Percentiles rank a stretch among this genome's conserved stretches.
Conservation (phyloP, 1,284 basidiomycete species). For the Cutaneotrichosporon sp. region DNA sequence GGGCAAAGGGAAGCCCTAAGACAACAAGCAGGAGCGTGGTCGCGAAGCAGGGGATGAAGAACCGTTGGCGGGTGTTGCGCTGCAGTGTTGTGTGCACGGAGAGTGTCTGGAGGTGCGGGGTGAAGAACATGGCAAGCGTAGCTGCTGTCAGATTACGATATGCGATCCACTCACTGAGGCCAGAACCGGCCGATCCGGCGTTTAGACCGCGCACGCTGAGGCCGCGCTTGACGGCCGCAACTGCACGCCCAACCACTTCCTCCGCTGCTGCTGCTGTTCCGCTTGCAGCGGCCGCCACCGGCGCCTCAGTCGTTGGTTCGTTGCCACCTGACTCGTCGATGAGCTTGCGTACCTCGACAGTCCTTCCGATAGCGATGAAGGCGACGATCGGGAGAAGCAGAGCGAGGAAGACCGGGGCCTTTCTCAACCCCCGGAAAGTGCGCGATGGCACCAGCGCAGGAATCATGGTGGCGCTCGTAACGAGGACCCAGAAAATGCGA, state of each 20-base stretch:
- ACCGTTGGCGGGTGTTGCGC: slow-evolving; percentile 35
- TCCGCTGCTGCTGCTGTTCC: slow-evolving; percentile 2
- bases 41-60: slow-evolving; percentile 41
- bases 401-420: slow-evolving; percentile 29
- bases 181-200: slow-evolving; percentile 36
- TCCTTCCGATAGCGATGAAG: slow-evolving; percentile 46
- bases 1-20: slow-evolving; percentile 43
- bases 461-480: slow-evolving; percentile 32
- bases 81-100: slow-evolving; percentile 41
- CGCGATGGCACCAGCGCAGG: slow-evolving; percentile 40
- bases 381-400: slow-evolving; percentile 42
- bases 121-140: slow-evolving; percentile 44
- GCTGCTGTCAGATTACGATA: slow-evolving; percentile 23
- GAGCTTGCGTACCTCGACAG: slow-evolving; percentile 43
- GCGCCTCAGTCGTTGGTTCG: too few species aligned
- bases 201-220: slow-evolving; percentile 22
- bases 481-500: slow-evolving; percentile 37
- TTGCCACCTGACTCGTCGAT: slow-evolving; percentile 16
- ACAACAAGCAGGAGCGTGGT: slow-evolving; percentile 34
- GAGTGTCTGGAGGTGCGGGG: slow-evolving; percentile 47
- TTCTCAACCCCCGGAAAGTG: slow-evolving; percentile 26
- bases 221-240: neutral
- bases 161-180: slow-evolving; percentile 30
- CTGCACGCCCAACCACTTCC: slow-evolving; percentile 15
- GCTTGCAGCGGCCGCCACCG: slow-evolving; percentile 37